Conservation (phyloP, 208 protist genomes). For the Acanthamoeba quina region DNA sequence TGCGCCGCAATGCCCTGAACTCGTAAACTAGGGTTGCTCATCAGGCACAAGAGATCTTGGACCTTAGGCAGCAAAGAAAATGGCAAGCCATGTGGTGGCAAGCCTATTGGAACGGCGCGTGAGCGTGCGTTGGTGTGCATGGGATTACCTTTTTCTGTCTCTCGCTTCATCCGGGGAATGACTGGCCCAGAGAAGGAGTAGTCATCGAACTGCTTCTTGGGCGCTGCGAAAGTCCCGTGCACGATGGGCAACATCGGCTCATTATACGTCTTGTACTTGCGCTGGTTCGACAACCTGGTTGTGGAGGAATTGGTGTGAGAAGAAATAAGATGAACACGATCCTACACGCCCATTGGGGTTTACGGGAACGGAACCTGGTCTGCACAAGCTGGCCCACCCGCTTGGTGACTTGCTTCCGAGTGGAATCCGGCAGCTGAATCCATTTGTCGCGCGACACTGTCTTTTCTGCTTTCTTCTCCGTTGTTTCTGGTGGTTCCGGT, state of each 20-base stretch:
- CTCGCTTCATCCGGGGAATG: not conserved
- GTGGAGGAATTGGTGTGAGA: not conserved
- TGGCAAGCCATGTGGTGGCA: not conserved
- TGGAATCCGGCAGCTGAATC: conserved; percentile 5
- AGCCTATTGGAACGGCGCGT: not conserved
- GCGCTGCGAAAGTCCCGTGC: not conserved
- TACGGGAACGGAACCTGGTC: too few species aligned
- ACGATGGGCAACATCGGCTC: not conserved
- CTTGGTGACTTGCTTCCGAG: not conserved
- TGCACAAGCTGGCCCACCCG: not conserved
- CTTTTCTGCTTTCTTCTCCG: not conserved
- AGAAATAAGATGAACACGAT: not conserved
- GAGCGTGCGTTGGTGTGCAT: not conserved
- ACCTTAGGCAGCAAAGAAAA: too few species aligned
- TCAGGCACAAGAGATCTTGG: too few species aligned
- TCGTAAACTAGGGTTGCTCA: not conserved
- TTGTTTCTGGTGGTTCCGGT: not conserved
- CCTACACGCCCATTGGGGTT: not conserved
- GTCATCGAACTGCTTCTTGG: not conserved
- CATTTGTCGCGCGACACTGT: not conserved
- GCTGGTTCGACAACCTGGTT: not conserved
- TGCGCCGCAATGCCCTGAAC: not conserved
- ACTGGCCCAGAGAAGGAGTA: not conserved
- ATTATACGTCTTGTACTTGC: not conserved
- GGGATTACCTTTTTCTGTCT: not conserved